Base-by-base conservation (phyloP, 768 basidiomycete species). In the Xanthoconium purpureum region DNA sequence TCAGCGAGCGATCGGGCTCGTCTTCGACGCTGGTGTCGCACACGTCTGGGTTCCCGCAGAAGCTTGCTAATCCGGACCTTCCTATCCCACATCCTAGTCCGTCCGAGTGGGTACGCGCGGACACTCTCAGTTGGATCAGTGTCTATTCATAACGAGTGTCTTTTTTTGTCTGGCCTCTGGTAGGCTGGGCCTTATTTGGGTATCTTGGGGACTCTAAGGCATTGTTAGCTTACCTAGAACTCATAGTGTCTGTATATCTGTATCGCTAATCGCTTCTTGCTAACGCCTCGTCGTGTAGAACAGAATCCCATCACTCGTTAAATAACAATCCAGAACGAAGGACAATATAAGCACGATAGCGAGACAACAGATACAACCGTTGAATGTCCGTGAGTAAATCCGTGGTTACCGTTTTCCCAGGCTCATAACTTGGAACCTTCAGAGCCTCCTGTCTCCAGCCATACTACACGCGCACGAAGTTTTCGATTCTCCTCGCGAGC, bases 91-190 rank as follows among this genome's bases (percentile, higher is more conserved):
- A 78, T 55, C 79, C 82, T 30, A 71, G 70, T 39, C 66, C 74
- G 38, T 81, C 80, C 6, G 71, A 82, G 61, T 84, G 84, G 83
- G 69, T 84, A 33, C 73, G 74, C 17, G 83, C 81, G 1, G 77
- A 80, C 55, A 70, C 60, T 24, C 52, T 63, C 29, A 71, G 60
- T 45, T 70, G 67, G 36, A 54, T 63, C 56, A 66, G 52, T 28
- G 57, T 66, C 29, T 63, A 69, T 30, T 60, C 60, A 20, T 52
- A 55, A 47, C 55, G 65, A 17, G 55, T 56, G 45, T 71, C 62
- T 28, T 51, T 47, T 55, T n/a, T 32, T 47, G 38, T 49, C 43
- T 12, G 6, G 48, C 47, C 24, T 24, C 45, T 39, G 44, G 56
- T 38, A 28, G 53, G 54, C 52, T 50, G 55, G 60, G 32, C 50